phyloP scores from a whole-genome alignment of 176 grass and related monocot genomes.

The Ensete ventricosum region DNA sequence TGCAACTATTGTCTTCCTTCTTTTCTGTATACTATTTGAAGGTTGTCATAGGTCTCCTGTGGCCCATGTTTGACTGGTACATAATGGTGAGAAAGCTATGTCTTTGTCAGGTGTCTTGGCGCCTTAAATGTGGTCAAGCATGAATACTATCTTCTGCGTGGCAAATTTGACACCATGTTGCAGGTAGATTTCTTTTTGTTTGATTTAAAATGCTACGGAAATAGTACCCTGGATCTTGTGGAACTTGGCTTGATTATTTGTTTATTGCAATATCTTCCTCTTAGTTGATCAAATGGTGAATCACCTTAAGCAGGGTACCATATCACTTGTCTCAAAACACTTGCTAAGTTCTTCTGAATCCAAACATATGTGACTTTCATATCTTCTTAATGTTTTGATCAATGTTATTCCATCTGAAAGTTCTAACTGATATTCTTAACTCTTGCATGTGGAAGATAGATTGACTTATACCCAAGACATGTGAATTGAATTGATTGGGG shows the following conservation, averaged over 20 bases:
- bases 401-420: too few relatives aligned
- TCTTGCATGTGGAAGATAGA: too few relatives aligned
- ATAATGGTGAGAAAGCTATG: neutral
- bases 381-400: too few relatives aligned
- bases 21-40: too few relatives aligned
- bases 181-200: slow-evolving; percentile 36
- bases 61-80: neutral
- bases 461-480: too few relatives aligned
- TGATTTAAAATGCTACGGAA: neutral
- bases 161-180: slow-evolving; percentile 65
- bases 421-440: too few relatives aligned
- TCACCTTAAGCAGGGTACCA: neutral
- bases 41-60: neutral
- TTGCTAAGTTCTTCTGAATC: neutral
- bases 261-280: neutral
- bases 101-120: slow-evolving; percentile 39
- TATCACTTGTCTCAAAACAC: neutral
- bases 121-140: slow-evolving; percentile 43
- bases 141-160: slow-evolving; percentile 51
- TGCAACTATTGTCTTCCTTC: neutral
- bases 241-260: neutral
- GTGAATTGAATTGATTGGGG: too few relatives aligned
- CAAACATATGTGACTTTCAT: too few relatives aligned
- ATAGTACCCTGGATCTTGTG: neutral
- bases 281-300: neutral